These are phyloP conservation scores for Halophytophthora polymorphica DNA, from an alignment of 352 stramenopile species.

Conservation along the genomic window DNA sequence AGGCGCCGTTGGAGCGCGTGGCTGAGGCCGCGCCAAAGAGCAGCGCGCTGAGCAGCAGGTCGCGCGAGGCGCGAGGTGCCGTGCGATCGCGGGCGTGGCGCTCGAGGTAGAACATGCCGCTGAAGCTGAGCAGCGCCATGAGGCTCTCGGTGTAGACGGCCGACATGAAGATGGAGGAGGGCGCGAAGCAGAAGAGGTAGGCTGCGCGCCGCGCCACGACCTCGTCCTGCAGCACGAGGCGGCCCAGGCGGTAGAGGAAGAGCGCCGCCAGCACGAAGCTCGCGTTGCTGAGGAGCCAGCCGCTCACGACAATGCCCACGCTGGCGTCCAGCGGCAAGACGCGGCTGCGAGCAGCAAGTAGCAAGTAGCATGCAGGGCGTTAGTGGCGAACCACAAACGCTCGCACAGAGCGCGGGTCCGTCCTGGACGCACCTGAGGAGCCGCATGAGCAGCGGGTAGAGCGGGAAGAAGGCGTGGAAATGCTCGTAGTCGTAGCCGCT, in stretches of 20 bases:
- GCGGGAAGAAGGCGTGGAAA: constrained; percentile 80
- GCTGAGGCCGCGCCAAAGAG: constrained; percentile 64
- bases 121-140: constrained; percentile 79
- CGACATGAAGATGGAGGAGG: constrained; percentile 83
- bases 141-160: constrained; percentile 81
- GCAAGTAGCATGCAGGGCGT: neutral
- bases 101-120: constrained; percentile 68
- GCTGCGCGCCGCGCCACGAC: constrained; percentile 49
- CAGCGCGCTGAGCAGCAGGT: constrained; percentile 39
- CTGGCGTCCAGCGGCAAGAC: constrained; percentile 17
- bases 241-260: constrained; percentile 67
- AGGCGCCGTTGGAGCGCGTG: constrained; percentile 74
- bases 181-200: constrained; percentile 73
- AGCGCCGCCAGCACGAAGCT: constrained; percentile 70
- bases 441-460: constrained; percentile 64
- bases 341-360: neutral
- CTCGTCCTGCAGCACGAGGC: constrained; percentile 54
- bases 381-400: neutral
- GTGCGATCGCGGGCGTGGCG: constrained; percentile 10
- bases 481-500: constrained; percentile 86
- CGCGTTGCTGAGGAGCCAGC: constrained; percentile 70
- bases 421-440: constrained; percentile 12
- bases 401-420: neutral
- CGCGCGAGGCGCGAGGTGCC: constrained; percentile 16
- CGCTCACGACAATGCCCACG: constrained; percentile 32